These are phyloP conservation scores for Paraconiothyrium sp. DNA, from an alignment of 2,329 filamentous ascomycete genomes.

Conservation along the genomic window DNA sequence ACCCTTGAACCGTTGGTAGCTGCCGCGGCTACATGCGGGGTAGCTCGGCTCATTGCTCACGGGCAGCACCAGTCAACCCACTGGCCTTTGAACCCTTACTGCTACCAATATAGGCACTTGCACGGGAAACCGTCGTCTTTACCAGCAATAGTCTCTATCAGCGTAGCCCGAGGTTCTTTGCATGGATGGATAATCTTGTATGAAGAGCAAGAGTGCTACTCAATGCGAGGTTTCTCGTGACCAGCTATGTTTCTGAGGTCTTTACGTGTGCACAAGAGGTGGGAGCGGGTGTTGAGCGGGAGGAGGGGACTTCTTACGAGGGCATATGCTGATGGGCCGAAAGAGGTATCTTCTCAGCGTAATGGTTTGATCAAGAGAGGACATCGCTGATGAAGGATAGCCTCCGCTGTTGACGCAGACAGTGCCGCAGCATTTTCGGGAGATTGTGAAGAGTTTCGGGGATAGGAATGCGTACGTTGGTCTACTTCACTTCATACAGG, in stretches of 20 bases:
- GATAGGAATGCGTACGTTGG: slow-evolving; percentile 67
- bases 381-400: slow-evolving; percentile 51
- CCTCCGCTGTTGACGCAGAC: slow-evolving; percentile 73
- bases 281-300: slow-evolving; percentile 26
- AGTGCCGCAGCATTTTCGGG: slow-evolving; percentile 76
- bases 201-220: background rate
- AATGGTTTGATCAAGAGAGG: background rate
- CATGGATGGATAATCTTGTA: background rate
- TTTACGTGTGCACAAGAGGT: slow-evolving; percentile 25
- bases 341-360: slow-evolving; percentile 33
- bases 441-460: slow-evolving; percentile 70
- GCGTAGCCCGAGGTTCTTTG: background rate
- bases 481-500: background rate
- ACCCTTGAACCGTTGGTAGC: background rate
- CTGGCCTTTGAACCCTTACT: background rate
- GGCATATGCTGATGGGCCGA: slow-evolving; percentile 44
- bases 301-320: slow-evolving; percentile 36
- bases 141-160: background rate
- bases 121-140: background rate
- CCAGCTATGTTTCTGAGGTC: slow-evolving; percentile 40
- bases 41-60: background rate
- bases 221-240: background rate
- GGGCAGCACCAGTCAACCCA: background rate
- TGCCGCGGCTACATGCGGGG: slow-evolving; percentile 4
- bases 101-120: background rate